Evolutionary conservation across 441 rosid species (phyloP).

Genomic region (Arabidopsis lyrata): DNA sequence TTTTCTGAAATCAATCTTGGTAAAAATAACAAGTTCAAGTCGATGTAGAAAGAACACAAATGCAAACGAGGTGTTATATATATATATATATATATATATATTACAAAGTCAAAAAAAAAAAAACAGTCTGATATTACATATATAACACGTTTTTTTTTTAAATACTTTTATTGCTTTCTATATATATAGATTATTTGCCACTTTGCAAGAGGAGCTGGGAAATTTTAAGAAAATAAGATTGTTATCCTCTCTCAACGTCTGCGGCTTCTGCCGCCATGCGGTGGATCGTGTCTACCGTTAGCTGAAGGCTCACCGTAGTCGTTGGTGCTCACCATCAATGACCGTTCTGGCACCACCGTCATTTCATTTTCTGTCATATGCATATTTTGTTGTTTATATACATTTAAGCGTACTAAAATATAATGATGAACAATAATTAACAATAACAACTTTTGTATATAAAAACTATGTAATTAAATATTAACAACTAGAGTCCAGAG

Average conservation of each 20-base stretch:
- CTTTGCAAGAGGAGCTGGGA: background rate
- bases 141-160: background rate
- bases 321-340: slow-evolving; percentile 48
- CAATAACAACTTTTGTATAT: background rate
- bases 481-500: background rate
- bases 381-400: background rate
- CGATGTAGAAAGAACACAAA: background rate
- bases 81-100: too few species aligned
- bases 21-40: background rate
- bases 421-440: background rate
- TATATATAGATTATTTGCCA: slow-evolving; percentile 21
- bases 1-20: background rate
- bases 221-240: background rate
- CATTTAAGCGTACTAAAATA: background rate
- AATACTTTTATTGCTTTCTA: background rate
- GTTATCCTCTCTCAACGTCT: background rate
- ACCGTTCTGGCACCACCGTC: slow-evolving; percentile 46
- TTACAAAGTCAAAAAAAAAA: background rate
- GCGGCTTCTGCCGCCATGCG: slow-evolving; percentile 45
- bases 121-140: background rate
- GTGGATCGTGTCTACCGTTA: slow-evolving; percentile 65
- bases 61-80: background rate
- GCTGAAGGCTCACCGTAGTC: slow-evolving; percentile 64
- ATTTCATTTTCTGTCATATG: slow-evolving; percentile 37
- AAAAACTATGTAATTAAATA: background rate